Conservation (phyloP, 73 alveolate genomes). For the Uronychia setigera region DNA sequence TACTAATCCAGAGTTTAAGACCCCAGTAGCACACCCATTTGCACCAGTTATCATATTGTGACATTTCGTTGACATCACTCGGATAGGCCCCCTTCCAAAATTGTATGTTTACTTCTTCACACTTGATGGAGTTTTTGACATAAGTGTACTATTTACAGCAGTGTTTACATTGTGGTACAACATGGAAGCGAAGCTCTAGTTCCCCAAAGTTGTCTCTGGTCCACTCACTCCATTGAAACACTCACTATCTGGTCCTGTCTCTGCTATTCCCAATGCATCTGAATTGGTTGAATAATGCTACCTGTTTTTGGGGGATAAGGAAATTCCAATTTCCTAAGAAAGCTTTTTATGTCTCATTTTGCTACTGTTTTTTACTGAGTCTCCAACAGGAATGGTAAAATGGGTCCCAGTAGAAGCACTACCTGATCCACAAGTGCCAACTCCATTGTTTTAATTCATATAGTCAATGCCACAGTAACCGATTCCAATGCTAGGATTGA, state of each 20-base stretch:
- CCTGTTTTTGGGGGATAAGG: background rate
- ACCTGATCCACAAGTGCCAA: no score
- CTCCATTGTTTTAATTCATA: no score
- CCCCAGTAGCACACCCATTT: no score
- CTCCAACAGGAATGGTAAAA: no score
- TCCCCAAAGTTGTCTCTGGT: background rate
- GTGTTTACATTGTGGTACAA: background rate
- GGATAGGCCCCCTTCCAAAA: background rate
- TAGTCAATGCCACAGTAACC: no score
- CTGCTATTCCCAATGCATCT: background rate
- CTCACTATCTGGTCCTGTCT: background rate
- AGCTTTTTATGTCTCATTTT: no score
- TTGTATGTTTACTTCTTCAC: background rate
- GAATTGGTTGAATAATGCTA: background rate
- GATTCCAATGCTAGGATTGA: no score
- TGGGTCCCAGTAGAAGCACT: no score
- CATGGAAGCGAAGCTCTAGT: background rate
- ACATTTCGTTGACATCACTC: background rate
- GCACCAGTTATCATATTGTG: background rate
- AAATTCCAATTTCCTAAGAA: background rate
- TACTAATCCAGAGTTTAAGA: no score
- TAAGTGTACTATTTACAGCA: background rate
- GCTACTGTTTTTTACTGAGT: no score
- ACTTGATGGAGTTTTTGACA: background rate
- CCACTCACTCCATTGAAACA: background rate